These are phyloP conservation scores for Globisporangium solare DNA, from an alignment of 352 stramenopile species.

Conservation along the genomic window DNA sequence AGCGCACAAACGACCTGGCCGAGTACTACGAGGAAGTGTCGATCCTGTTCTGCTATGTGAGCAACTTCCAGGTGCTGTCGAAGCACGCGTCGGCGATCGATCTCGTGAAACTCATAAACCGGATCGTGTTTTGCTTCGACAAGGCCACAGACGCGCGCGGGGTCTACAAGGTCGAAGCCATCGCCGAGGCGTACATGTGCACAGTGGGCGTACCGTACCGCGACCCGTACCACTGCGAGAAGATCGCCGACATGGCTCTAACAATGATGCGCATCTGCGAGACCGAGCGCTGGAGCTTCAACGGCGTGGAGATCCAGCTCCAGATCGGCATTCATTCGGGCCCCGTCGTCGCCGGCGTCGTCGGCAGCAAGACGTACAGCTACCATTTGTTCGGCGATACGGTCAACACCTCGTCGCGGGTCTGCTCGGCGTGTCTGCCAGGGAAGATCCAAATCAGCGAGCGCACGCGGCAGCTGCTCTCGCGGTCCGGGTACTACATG, in stretches of 20 bases:
- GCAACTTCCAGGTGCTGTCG: slow-evolving; percentile 72
- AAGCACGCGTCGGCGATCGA: slow-evolving; percentile 64
- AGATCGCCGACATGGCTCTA: slow-evolving; percentile 73
- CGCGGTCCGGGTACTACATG: slow-evolving; percentile 40
- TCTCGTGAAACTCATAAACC: slow-evolving; percentile 83
- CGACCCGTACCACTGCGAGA: slow-evolving; percentile 68
- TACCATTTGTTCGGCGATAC: slow-evolving; percentile 86
- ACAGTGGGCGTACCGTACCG: slow-evolving; percentile 49
- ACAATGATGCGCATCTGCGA: slow-evolving; percentile 72
- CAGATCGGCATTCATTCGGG: slow-evolving; percentile 84
- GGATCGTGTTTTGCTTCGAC: slow-evolving; percentile 85
- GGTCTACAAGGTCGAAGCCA: slow-evolving; percentile 87
- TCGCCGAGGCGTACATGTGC: slow-evolving; percentile 85
- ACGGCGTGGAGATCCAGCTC: slow-evolving; percentile 69
- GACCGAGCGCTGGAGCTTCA: slow-evolving; percentile 64
- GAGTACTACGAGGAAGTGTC: slow-evolving; percentile 80
- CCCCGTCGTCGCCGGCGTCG: slow-evolving; percentile 72
- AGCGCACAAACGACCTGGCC: slow-evolving; percentile 53
- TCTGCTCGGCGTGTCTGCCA: slow-evolving; percentile 66
- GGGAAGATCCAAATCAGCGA: slow-evolving; percentile 72
- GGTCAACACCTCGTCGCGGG: slow-evolving; percentile 75
- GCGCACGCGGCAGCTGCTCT: slow-evolving; percentile 41
- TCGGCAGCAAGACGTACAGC: slow-evolving; percentile 75
- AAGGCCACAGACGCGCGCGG: slow-evolving; percentile 57
- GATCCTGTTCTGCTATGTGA: slow-evolving; percentile 80